Evolutionary conservation across 352 stramenopile genomes (phyloP), one percentile per base, ranked within the genome.

Genomic region (Aphanomyces invadans): DNA sequence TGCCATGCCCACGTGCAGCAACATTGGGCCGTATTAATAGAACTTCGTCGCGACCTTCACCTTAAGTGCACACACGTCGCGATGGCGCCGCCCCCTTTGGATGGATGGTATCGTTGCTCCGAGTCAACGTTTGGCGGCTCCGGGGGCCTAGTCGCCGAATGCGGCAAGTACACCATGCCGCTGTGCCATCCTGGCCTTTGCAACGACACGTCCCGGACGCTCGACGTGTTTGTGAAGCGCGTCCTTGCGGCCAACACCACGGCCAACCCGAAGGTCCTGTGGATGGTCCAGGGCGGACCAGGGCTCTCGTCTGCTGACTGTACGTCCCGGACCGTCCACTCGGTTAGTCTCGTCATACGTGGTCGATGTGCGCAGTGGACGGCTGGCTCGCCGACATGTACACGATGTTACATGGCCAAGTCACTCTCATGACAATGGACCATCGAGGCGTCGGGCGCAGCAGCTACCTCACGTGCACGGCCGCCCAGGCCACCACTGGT

Each of bases 361-460:
- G 1, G 3, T 64, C 19, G 25, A 36, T 28, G 4, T 63, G 32
- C 57, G 17, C 62, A 80, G 74, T 86, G 71, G 75, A 82, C 29
- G 11, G 53, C 17, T 31, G 33, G 1, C 81, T 87, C 75, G 55
- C 72, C 23, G 32, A 65, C 17, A 64, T 87, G 2, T 81, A 79
- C 70, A 15, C 46, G 5, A 25, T 76, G 4, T 46, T 76, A 4
- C 72, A 75, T n/a, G 57, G 67, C 45, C 53, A 78, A 38, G 65
- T 82, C 7, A 76, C 76, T 42, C 71, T 85, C 36, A 86, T 86
- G 52, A 84, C 76, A 17, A 80, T 84, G 68, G 75, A 84, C 31
- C 73, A 81, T 32, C 76, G 76, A 12, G 78, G 78, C 36, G 79
- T 70, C 7, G 76, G 78, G 17, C 74, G 76, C 2, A 82, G 71